phyloP scores from a whole-genome alignment of 2,329 filamentous ascomycete species.

The Claviceps sp. region DNA sequence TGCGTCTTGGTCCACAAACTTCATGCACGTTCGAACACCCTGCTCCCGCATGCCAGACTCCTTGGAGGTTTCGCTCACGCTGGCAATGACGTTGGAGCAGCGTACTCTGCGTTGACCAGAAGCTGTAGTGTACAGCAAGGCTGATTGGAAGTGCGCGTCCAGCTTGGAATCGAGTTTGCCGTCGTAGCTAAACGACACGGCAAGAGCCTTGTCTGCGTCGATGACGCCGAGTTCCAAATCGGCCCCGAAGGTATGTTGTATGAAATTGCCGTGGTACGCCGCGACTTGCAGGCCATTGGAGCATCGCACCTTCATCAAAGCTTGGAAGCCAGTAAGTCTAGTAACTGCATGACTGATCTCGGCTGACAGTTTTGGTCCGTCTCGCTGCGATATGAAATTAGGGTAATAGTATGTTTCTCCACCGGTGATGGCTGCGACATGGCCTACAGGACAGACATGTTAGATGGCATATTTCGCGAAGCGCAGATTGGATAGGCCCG shows the following conservation, averaged over 20 bases:
- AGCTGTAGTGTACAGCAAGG: constrained; percentile 85
- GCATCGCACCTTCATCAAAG: constrained; percentile 95
- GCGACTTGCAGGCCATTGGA: constrained; percentile 91
- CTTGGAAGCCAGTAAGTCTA: constrained; percentile 87
- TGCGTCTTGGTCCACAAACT: constrained; percentile 91
- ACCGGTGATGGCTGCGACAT: constrained; percentile 77
- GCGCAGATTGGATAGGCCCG: not conserved
- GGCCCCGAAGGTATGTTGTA: constrained; percentile 87
- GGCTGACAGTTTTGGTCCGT: constrained; percentile 67
- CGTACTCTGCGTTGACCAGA: constrained; percentile 79
- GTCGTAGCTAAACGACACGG: constrained; percentile 86
- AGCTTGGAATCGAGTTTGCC: constrained; percentile 95
- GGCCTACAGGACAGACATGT: constrained; percentile 34
- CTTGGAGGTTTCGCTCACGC: constrained; percentile 57
- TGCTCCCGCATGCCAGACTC: constrained; percentile 24
- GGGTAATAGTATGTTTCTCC: constrained; percentile 95
- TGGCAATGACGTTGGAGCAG: constrained; percentile 87
- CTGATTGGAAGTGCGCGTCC: constrained; percentile 94
- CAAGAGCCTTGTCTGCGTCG: constrained; percentile 86
- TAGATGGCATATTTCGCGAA: not conserved
- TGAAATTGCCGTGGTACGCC: constrained; percentile 91
- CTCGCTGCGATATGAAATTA: constrained; percentile 81
- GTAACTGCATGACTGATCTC: constrained; percentile 81
- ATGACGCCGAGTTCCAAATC: constrained; percentile 89
- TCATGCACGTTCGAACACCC: constrained; percentile 70